Evolutionary conservation across 352 stramenopile genomes (phyloP).

Genomic region (Phytopythium mirpurense): DNA sequence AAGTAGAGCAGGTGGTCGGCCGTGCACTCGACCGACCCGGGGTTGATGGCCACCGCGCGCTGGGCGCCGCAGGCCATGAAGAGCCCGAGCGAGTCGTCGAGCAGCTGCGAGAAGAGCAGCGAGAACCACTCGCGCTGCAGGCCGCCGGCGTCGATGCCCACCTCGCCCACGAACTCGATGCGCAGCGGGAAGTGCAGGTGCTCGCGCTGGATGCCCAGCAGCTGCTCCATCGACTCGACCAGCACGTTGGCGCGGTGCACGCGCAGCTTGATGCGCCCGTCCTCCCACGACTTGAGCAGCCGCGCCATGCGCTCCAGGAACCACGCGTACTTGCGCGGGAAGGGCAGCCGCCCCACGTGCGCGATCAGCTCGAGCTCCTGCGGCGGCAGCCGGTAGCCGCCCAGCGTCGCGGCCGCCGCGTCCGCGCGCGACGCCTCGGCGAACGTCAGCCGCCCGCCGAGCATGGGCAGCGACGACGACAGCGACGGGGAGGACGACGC

Average conservation of each 20-base stretch:
- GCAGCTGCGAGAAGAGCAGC: slow-evolving; percentile 65
- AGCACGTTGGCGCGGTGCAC: slow-evolving; percentile 71
- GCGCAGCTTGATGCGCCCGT: slow-evolving; percentile 79
- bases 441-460: slow-evolving; percentile 51
- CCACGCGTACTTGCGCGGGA: slow-evolving; percentile 80
- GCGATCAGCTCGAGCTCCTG: slow-evolving; percentile 61
- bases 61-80: slow-evolving; percentile 77
- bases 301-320: slow-evolving; percentile 72
- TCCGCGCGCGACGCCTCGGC: slow-evolving; percentile 56
- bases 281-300: slow-evolving; percentile 64
- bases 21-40: slow-evolving; percentile 65
- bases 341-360: slow-evolving; percentile 56
- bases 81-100: slow-evolving; percentile 61
- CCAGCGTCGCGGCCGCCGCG: slow-evolving; percentile 54
- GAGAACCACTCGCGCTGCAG: slow-evolving; percentile 81
- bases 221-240: slow-evolving; percentile 77
- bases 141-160: slow-evolving; percentile 70
- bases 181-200: slow-evolving; percentile 77
- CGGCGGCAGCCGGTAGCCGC: slow-evolving; percentile 49
- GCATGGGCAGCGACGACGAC: slow-evolving; percentile 2
- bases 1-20: slow-evolving; percentile 87
- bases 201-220: slow-evolving; percentile 65
- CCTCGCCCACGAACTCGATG: slow-evolving; percentile 84
- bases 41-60: slow-evolving; percentile 61
- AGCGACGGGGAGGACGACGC: neutral